Percentiles rank a stretch among this genome's conserved stretches.
phyloP scores from a whole-genome alignment of 176 grass and related monocot genomes.

The Juncus effusus region DNA sequence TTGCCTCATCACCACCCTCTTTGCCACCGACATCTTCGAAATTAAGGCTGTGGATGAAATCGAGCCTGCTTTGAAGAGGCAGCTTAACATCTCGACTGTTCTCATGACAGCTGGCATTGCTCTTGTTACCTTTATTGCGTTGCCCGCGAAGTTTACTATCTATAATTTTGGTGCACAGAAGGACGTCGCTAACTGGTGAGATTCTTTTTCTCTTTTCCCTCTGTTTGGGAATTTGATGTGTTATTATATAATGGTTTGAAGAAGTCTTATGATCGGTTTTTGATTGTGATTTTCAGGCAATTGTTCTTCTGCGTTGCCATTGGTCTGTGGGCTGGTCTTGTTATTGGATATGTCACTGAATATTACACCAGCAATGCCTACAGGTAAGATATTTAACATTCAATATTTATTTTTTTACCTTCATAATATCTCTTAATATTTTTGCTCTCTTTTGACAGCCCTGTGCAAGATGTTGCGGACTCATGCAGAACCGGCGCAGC shows the following conservation, averaged over 20 bases:
- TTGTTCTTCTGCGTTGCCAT: slow-evolving; percentile 87
- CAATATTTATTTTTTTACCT: neutral
- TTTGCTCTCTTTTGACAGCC: slow-evolving; percentile 34
- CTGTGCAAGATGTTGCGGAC: slow-evolving; percentile 88
- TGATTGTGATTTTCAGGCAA: slow-evolving; percentile 40
- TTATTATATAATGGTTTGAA: slow-evolving; percentile 13
- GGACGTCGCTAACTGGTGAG: slow-evolving; percentile 75
- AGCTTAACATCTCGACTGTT: slow-evolving; percentile 79
- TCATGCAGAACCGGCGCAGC: slow-evolving; percentile 91
- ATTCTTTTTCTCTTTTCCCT: slow-evolving; percentile 12
- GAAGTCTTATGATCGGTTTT: slow-evolving; percentile 20
- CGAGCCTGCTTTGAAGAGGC: slow-evolving; percentile 78
- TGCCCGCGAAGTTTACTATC: slow-evolving; percentile 81
- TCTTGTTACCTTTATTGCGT: slow-evolving; percentile 66
- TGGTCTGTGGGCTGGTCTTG: slow-evolving; percentile 84
- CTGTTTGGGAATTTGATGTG: slow-evolving; percentile 17
- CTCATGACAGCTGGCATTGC: slow-evolving; percentile 79
- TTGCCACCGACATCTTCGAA: slow-evolving; percentile 76
- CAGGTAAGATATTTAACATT: slow-evolving; percentile 32
- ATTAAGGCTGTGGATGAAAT: slow-evolving; percentile 80
- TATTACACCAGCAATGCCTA: slow-evolving; percentile 92
- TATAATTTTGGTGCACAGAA: slow-evolving; percentile 76
- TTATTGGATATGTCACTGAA: slow-evolving; percentile 86
- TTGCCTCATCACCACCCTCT: slow-evolving; percentile 77
- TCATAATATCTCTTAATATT: neutral